Conservation (phyloP, 345 rosid species). For the Eucalyptus rudis region DNA sequence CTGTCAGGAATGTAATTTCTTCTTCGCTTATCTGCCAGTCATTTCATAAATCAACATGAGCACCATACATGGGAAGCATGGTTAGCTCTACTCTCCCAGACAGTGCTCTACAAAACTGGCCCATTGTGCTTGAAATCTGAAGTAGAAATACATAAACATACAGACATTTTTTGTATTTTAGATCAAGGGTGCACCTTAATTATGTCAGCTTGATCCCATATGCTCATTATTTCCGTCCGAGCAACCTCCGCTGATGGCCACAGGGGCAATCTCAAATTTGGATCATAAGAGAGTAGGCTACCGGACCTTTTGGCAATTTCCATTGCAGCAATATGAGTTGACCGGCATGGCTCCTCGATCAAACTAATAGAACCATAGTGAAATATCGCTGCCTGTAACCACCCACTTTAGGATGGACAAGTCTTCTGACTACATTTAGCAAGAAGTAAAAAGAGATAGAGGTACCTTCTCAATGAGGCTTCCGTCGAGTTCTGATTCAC, state of each 20-base stretch:
- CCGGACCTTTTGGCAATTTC: conserved; percentile 47
- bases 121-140: background rate
- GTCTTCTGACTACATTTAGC: background rate
- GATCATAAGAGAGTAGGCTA: conserved; percentile 53
- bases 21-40: conserved; percentile 26
- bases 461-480: conserved; percentile 34
- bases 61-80: background rate
- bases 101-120: background rate
- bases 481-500: conserved; percentile 33
- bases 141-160: background rate
- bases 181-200: conserved; percentile 31
- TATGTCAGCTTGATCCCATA: conserved; percentile 54
- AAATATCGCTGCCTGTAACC: conserved; percentile 40
- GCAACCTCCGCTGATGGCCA: conserved; percentile 59
- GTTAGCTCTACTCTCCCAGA: background rate
- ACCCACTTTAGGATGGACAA: background rate
- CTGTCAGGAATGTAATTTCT: conserved; percentile 24
- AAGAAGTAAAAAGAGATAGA: background rate
- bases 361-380: conserved; percentile 67
- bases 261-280: conserved; percentile 41
- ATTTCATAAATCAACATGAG: background rate
- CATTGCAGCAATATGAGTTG: conserved; percentile 49
- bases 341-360: conserved; percentile 56
- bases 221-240: conserved; percentile 38
- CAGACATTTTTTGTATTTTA: background rate